These are phyloP conservation scores for Elasticomyces elasticus DNA, from an alignment of 495 filamentous ascomycete genomes.

Conservation along the genomic window DNA sequence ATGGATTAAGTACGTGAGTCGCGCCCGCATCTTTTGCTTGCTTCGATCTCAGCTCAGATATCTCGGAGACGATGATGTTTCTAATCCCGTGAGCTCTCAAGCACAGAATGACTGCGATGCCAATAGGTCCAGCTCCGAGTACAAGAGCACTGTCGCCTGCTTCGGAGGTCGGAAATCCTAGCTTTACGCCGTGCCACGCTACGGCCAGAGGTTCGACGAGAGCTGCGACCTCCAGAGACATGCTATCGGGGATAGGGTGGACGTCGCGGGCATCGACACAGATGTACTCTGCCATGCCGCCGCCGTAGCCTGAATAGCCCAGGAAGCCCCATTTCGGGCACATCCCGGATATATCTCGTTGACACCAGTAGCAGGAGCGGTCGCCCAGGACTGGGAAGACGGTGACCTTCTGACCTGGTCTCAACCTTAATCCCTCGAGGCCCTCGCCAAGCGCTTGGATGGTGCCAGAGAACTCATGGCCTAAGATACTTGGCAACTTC, in stretches of 20 bases:
- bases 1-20: constrained; percentile 1
- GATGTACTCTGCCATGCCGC: constrained; percentile 22
- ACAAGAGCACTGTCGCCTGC: constrained; percentile 9
- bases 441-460: constrained; percentile 11
- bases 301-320: constrained; percentile 22
- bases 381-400: neutral
- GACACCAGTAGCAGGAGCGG: neutral
- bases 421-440: neutral
- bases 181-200: constrained; percentile 20
- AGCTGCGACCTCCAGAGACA: constrained; percentile 18
- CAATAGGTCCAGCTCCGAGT: constrained; percentile 25
- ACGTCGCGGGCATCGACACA: constrained; percentile 18
- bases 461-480: constrained; percentile 27
- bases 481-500: constrained; percentile 21
- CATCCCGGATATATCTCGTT: neutral
- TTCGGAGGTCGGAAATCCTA: neutral
- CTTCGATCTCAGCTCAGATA: constrained; percentile 1
- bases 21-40: constrained; percentile 1
- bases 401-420: constrained; percentile 13
- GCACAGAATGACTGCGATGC: constrained; percentile 24
- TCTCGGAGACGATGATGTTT: constrained; percentile 5
- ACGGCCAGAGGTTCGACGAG: constrained; percentile 27
- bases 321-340: constrained; percentile 25
- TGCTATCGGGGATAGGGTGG: constrained; percentile 19
- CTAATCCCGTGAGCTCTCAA: constrained; percentile 8